Evolutionary conservation across 495 filamentous ascomycete species (phyloP).

Genomic region (Cercophora samala): DNA sequence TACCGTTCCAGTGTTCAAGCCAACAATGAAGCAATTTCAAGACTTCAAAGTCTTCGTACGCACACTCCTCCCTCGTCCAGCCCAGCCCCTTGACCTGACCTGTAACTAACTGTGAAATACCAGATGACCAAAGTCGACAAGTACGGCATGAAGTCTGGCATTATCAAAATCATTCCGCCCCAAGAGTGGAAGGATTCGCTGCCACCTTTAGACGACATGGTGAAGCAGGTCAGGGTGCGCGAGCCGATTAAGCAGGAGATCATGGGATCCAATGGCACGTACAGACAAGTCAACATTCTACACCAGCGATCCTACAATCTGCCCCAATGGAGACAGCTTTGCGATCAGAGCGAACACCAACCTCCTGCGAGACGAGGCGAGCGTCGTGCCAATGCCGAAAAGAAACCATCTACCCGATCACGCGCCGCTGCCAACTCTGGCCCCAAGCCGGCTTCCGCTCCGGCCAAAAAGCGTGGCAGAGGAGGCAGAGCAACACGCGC

Average conservation of each 20-base stretch:
- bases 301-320: slow-evolving; percentile 94
- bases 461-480: slow-evolving; percentile 36
- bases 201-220: slow-evolving; percentile 71
- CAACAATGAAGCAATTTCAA: slow-evolving; percentile 90
- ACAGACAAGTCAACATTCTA: slow-evolving; percentile 93
- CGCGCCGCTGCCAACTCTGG: slow-evolving; percentile 29
- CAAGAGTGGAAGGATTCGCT: slow-evolving; percentile 86
- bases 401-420: slow-evolving; percentile 38
- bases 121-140: slow-evolving; percentile 79
- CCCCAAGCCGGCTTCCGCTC: slow-evolving; percentile 23
- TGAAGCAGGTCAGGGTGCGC: slow-evolving; percentile 89
- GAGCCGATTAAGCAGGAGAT: slow-evolving; percentile 98
- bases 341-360: slow-evolving; percentile 90
- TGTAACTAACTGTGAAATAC: slow-evolving; percentile 21
- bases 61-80: slow-evolving; percentile 10
- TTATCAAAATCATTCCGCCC: slow-evolving; percentile 92
- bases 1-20: slow-evolving; percentile 90
- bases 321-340: slow-evolving; percentile 89
- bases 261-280: slow-evolving; percentile 86
- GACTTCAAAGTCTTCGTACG: slow-evolving; percentile 80
- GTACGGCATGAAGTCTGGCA: slow-evolving; percentile 95
- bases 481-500: slow-evolving; percentile 26
- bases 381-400: slow-evolving; percentile 71
- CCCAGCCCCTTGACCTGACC: neutral
- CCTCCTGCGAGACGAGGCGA: slow-evolving; percentile 93